A percentile compares a stretch with the other conserved stretches of the same genome.
Evolutionary conservation across 495 filamentous ascomycete species (phyloP).

Genomic region (Trichoderma reesei): DNA sequence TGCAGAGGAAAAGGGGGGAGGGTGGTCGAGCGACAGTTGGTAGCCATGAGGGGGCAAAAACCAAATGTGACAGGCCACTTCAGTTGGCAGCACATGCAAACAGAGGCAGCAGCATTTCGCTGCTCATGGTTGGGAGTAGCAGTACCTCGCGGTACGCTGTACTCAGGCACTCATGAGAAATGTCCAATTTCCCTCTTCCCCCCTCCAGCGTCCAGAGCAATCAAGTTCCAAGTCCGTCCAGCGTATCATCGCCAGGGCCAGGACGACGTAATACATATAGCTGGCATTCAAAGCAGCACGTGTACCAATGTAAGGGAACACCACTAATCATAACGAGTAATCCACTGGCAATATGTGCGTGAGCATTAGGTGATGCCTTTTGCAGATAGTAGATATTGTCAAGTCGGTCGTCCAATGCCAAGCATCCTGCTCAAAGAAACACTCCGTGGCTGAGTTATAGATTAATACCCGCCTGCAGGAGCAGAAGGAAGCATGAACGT

Average conservation of each 20-base stretch:
- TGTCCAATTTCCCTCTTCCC: not conserved
- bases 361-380: too few species aligned
- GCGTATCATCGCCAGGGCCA: constrained; percentile 12
- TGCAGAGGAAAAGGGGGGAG: not conserved
- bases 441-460: too few species aligned
- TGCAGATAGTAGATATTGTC: not conserved
- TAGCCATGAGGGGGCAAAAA: not conserved
- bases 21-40: too few species aligned
- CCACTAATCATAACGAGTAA: not conserved
- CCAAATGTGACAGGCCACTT: not conserved
- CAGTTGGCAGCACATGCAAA: not conserved
- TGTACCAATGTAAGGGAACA: not conserved
- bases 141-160: not conserved
- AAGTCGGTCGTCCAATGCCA: not conserved
- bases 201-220: not conserved
- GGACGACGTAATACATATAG: not conserved
- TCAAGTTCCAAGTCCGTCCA: not conserved
- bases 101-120: too few species aligned
- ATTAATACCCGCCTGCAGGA: not conserved
- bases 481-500: constrained; percentile 2
- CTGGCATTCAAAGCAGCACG: not conserved
- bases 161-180: not conserved
- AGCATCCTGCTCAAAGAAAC: not conserved
- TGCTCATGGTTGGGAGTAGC: not conserved
- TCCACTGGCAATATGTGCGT: not conserved